These are phyloP conservation scores for Hypoxylon cercidicola DNA, from an alignment of 495 filamentous ascomycete genomes.

Conservation along the genomic window DNA sequence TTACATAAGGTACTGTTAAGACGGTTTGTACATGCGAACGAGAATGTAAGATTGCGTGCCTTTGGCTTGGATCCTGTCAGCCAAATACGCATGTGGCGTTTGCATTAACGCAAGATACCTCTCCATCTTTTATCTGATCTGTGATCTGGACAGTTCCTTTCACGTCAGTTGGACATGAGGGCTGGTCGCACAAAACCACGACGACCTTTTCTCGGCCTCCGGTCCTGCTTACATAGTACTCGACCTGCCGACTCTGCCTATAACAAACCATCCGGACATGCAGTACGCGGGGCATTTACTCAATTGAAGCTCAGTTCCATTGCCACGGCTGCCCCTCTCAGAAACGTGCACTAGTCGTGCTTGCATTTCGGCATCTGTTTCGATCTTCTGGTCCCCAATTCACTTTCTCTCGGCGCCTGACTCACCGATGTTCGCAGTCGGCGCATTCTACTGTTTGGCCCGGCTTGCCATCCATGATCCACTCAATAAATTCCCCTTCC, in stretches of 20 bases:
- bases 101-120: conserved; percentile 17
- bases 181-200: background rate
- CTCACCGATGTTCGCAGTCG: conserved; percentile 12
- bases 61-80: conserved; percentile 26
- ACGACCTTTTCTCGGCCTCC: conserved; percentile 25
- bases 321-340: conserved; percentile 28
- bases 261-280: conserved; percentile 2
- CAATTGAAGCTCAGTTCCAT: conserved; percentile 29
- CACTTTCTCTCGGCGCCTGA: conserved; percentile 10
- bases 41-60: conserved; percentile 27
- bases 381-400: conserved; percentile 1
- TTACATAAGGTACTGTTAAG: no score
- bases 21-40: conserved; percentile 6
- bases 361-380: conserved; percentile 35
- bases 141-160: background rate
- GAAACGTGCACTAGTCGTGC: conserved; percentile 30
- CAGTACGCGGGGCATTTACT: conserved; percentile 27
- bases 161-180: background rate
- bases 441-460: conserved; percentile 5
- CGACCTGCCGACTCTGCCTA: no score
- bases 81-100: conserved; percentile 8
- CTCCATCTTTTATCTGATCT: conserved; percentile 1
- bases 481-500: conserved; percentile 2
- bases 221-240: conserved; percentile 4
- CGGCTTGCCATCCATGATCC: conserved; percentile 12